A percentile compares a stretch with the other conserved stretches of the same genome.
phyloP scores from a whole-genome alignment of 805 yeast genomes.

The Zygotorulaspora florentina region DNA sequence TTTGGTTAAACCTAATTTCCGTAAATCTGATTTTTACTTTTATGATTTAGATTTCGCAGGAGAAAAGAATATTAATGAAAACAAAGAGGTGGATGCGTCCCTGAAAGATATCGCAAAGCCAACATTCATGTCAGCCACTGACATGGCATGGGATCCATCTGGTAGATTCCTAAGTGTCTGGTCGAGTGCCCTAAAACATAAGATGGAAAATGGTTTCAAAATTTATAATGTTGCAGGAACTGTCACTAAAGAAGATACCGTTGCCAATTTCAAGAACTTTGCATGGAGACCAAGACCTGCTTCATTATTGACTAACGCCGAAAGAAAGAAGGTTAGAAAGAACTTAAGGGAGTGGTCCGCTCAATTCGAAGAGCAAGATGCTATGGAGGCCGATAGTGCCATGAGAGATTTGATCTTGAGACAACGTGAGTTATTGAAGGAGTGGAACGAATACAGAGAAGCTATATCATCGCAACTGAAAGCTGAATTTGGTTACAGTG shows the following conservation, averaged over 20 bases:
- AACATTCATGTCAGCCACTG: constrained; percentile 73
- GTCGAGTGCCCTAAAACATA: constrained; percentile 82
- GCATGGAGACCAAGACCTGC: constrained; percentile 98
- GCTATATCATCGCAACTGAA: constrained; percentile 45
- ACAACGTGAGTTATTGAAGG: constrained; percentile 76
- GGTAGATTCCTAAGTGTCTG: constrained; percentile 87
- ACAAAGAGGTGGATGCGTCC: constrained; percentile 49
- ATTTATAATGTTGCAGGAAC: constrained; percentile 81
- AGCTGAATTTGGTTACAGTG: constrained; percentile 19
- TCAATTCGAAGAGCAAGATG: constrained; percentile 90
- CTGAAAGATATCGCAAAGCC: constrained; percentile 59
- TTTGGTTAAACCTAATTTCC: constrained; percentile 42
- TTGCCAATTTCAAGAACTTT: constrained; percentile 83
- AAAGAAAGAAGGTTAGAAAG: constrained; percentile 86
- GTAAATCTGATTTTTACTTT: constrained; percentile 71
- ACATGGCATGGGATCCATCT: constrained; percentile 90
- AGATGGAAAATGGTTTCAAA: constrained; percentile 86
- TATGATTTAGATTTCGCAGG: constrained; percentile 84
- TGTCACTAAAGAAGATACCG: constrained; percentile 64
- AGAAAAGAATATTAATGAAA: constrained; percentile 38
- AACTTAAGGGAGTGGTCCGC: constrained; percentile 84
- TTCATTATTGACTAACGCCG: constrained; percentile 66
- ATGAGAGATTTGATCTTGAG: constrained; percentile 80
- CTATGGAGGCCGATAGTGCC: constrained; percentile 92
- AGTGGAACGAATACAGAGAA: constrained; percentile 80